Conservation (phyloP, 2,329 filamentous ascomycete genomes). For the Ilyonectria destructans region DNA sequence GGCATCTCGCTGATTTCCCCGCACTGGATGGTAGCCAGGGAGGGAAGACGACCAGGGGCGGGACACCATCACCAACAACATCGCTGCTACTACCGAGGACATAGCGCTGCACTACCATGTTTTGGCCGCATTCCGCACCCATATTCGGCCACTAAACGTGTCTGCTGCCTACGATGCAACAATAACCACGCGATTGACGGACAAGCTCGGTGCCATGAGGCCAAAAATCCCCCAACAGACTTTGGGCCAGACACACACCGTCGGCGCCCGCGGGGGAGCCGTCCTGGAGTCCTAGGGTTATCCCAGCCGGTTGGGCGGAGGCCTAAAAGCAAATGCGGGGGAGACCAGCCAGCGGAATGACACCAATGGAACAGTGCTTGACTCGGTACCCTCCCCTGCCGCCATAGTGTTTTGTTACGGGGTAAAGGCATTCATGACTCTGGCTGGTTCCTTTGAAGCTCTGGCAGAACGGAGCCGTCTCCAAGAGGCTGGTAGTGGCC, state of each 20-base stretch:
- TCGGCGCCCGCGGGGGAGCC: conserved; percentile 34
- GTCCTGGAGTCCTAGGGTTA: conserved; percentile 41
- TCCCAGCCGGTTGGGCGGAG: conserved; percentile 48
- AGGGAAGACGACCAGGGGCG: conserved; percentile 18
- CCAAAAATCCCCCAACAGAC: conserved; percentile 33
- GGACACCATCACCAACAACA: conserved; percentile 15
- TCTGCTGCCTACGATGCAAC: conserved; percentile 17
- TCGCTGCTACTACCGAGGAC: conserved; percentile 8
- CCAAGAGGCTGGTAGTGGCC: conserved; percentile 4
- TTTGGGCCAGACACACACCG: conserved; percentile 32
- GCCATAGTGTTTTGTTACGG: background rate
- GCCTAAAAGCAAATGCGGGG: conserved; percentile 45
- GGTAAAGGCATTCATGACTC: conserved; percentile 5
- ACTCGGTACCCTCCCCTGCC: conserved; percentile 33
- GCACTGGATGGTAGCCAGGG: conserved; percentile 29
- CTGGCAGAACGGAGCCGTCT: background rate
- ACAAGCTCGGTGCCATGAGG: conserved; percentile 44
- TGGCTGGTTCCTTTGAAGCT: conserved; percentile 6
- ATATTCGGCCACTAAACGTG: conserved; percentile 31
- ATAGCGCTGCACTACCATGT: conserved; percentile 15
- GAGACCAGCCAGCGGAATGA: conserved; percentile 36
- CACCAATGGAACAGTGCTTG: conserved; percentile 34
- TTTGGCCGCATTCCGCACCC: conserved; percentile 30
- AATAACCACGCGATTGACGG: conserved; percentile 40
- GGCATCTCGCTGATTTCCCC: conserved; percentile 32